phyloP scores from a whole-genome alignment of 2,329 filamentous ascomycete species.

The Pseudogymnoascus sp. region DNA sequence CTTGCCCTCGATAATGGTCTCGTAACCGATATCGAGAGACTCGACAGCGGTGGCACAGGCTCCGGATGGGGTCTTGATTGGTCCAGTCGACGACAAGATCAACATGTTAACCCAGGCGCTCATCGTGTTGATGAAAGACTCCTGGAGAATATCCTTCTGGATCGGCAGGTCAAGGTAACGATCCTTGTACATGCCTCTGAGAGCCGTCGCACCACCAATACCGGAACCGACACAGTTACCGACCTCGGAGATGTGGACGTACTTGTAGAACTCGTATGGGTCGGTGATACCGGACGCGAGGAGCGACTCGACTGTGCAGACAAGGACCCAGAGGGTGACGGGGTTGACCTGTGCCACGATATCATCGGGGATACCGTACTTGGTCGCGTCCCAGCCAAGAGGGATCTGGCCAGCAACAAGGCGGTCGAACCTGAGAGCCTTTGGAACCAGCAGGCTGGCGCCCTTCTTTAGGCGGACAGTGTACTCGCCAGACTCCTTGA shows the following conservation, averaged over 20 bases:
- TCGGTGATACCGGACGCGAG: conserved; percentile 93
- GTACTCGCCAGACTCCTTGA: conserved; percentile 87
- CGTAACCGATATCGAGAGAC: conserved; percentile 94
- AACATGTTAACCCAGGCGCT: conserved; percentile 99
- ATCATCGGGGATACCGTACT: conserved; percentile 93
- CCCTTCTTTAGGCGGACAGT: conserved; percentile 94
- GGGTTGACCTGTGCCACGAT: conserved; percentile 97
- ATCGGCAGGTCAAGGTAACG: conserved; percentile 93
- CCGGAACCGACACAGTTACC: conserved; percentile 98
- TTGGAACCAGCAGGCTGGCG: conserved; percentile 88
- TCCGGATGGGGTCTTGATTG: conserved; percentile 97
- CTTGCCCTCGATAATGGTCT: conserved; percentile 98
- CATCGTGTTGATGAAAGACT: conserved; percentile 99
- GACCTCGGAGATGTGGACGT: conserved; percentile 94
- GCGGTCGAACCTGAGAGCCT: conserved; percentile 93
- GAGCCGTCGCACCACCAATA: conserved; percentile 88
- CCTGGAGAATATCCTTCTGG: conserved; percentile 97
- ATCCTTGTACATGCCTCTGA: conserved; percentile 97
- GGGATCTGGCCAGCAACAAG: conserved; percentile 96
- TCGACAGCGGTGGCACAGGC: conserved; percentile 96
- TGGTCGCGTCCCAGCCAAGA: conserved; percentile 93
- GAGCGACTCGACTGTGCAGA: conserved; percentile 86
- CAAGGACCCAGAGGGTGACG: conserved; percentile 89
- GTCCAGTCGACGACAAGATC: conserved; percentile 89
- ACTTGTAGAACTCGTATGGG: conserved; percentile 99